These are phyloP conservation scores for Nannochloropsis granulata DNA, from an alignment of 108 stramenopile genomes.

Conservation along the genomic window DNA sequence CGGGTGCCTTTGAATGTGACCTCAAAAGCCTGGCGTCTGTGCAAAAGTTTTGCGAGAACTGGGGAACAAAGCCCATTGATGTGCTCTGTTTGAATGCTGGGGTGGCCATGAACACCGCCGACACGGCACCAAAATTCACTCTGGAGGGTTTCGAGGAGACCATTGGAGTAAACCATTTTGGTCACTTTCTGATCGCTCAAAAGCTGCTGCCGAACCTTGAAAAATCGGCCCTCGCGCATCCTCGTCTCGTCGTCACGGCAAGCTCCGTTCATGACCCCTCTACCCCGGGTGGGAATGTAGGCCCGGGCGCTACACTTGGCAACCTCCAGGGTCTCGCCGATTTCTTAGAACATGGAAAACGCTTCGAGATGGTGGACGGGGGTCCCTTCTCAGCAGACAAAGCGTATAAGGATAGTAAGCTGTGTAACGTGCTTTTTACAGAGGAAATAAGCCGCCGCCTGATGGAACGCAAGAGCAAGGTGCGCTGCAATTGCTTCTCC, in stretches of 20 bases:
- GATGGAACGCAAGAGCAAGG: not conserved
- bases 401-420: slow-evolving; percentile 24
- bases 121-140: slow-evolving; percentile 27
- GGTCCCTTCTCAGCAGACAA: slow-evolving; percentile 20
- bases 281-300: slow-evolving; percentile 25
- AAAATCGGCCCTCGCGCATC: slow-evolving; percentile 14
- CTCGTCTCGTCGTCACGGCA: slow-evolving; percentile 26
- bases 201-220: slow-evolving; percentile 66
- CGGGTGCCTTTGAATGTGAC: slow-evolving; percentile 22
- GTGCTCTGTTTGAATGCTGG: not conserved
- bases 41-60: not conserved
- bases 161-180: slow-evolving; percentile 90
- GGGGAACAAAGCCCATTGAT: slow-evolving; percentile 2
- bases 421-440: slow-evolving; percentile 29
- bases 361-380: slow-evolving; percentile 31
- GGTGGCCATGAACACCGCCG: not conserved
- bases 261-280: slow-evolving; percentile 29
- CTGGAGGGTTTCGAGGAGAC: slow-evolving; percentile 90
- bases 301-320: slow-evolving; percentile 13
- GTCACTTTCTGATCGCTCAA: slow-evolving; percentile 79
- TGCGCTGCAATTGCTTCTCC: slow-evolving; percentile 17
- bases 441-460: slow-evolving; percentile 18
- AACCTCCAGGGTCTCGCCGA: slow-evolving; percentile 16
- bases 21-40: slow-evolving; percentile 14
- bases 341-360: not conserved